These are phyloP conservation scores for Mallotus japonicus DNA, from an alignment of 441 rosid species.

Conservation along the genomic window DNA sequence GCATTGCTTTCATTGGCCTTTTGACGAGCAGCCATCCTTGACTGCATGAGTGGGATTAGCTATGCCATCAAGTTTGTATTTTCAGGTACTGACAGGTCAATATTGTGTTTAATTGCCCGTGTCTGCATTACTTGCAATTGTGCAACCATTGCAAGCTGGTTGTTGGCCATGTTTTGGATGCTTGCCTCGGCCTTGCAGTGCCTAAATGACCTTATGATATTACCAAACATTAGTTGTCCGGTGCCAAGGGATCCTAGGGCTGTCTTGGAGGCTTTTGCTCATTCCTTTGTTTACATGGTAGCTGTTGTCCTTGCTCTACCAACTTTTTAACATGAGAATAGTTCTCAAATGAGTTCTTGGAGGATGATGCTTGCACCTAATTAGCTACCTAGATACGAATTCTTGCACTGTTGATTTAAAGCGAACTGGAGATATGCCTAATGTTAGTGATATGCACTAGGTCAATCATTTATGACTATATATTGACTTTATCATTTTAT, in stretches of 20 bases:
- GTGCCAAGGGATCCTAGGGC: slow-evolving; percentile 25
- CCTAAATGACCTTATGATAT: slow-evolving; percentile 71
- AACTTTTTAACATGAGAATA: too few species aligned
- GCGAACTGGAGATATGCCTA: too few species aligned
- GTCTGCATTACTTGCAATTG: slow-evolving; percentile 85
- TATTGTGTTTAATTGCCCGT: slow-evolving; percentile 86
- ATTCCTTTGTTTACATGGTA: slow-evolving; percentile 57
- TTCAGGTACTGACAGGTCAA: slow-evolving; percentile 87
- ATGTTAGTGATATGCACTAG: too few species aligned
- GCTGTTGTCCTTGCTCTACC: slow-evolving; percentile 23
- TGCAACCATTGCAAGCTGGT: slow-evolving; percentile 71
- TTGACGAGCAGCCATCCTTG: slow-evolving; percentile 81
- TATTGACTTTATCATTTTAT: too few species aligned
- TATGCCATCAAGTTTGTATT: slow-evolving; percentile 86
- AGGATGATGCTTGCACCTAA: too few species aligned
- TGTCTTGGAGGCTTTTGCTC: slow-evolving; percentile 59
- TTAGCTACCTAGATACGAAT: too few species aligned
- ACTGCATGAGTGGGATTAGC: slow-evolving; percentile 74
- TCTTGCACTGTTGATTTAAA: too few species aligned
- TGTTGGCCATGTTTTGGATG: slow-evolving; percentile 58
- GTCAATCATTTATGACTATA: too few species aligned
- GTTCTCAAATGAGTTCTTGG: too few species aligned
- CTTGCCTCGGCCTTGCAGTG: slow-evolving; percentile 59
- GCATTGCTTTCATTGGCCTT: slow-evolving; percentile 65
- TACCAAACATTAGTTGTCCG: slow-evolving; percentile 60